These are phyloP conservation scores for Entomophthora muscae DNA, from an alignment of 371 early-diverging fungal genomes.

Conservation along the genomic window DNA sequence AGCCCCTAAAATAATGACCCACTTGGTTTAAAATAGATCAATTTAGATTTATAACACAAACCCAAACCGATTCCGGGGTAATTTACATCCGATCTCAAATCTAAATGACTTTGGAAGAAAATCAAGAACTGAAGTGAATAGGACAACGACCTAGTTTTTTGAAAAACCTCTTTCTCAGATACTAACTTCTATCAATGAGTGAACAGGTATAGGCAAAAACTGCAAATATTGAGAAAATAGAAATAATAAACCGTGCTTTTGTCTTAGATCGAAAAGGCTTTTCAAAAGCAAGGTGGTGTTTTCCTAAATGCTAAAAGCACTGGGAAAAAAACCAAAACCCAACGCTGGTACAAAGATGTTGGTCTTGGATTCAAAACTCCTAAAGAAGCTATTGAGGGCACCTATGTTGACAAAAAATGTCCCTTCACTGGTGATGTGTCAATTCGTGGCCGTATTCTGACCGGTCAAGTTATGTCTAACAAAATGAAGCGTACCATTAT, in stretches of 20 bases:
- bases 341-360: slow-evolving; percentile 93
- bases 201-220: too few species aligned
- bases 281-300: slow-evolving; percentile 92
- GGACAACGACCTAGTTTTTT: too few species aligned
- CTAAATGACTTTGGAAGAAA: too few species aligned
- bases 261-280: slow-evolving; percentile 62
- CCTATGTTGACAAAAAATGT: slow-evolving; percentile 99
- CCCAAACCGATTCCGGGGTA: too few species aligned
- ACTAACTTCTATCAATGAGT: too few species aligned
- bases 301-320: slow-evolving; percentile 84
- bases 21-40: too few species aligned
- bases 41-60: too few species aligned
- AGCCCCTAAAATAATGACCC: too few species aligned
- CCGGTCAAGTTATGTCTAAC: slow-evolving; percentile 90
- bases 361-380: slow-evolving; percentile 99
- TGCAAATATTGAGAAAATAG: background rate
- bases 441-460: slow-evolving; percentile 97
- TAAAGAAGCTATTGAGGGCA: slow-evolving; percentile 88
- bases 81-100: too few species aligned
- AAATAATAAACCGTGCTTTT: background rate
- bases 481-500: slow-evolving; percentile 99
- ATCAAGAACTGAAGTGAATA: too few species aligned
- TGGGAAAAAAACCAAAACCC: slow-evolving; percentile 54
- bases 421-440: slow-evolving; percentile 98
- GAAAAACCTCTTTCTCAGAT: too few species aligned